Base-by-base conservation (phyloP, 179 eudicot genomes). In the Silene noctiflora region DNA sequence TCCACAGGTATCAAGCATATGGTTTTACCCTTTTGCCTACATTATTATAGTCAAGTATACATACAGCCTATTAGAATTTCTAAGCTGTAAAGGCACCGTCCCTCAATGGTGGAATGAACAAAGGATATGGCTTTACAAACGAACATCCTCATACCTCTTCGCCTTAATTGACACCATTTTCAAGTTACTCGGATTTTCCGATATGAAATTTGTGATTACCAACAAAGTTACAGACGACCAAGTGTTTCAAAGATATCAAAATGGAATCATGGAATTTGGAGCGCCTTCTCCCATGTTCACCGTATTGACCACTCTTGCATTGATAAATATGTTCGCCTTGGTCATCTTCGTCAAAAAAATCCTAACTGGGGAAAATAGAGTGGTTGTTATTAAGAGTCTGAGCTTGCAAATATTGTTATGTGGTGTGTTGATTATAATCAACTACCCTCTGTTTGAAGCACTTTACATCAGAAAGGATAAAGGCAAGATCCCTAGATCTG, bases 41-140 rank as follows among this genome's bases (percentile, higher is more conserved):
- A 84, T 85, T 51, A 73, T 78, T 3, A 42, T 83, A 12, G 77
- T 87, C 29, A 82, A 27, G 65, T 73, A 78, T 75, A 56, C 33
- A 1, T 83, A 71, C 61, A 87, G 90, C 81, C 64, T 87, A 24
- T 80, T 11, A 3, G 98, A 94, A 82, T 90, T 85, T 46, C 78
- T 94, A 3, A 22, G 61, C 63, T 76, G 76, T 0, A 86, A 88
- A n/a, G 94, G 97, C 65, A 90, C 92, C 10, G 2, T 80, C 35
- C 17, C 67, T 8, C 92, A 88, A 2, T 94, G 97, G 98, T 90
- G 92, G 93, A 94, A 94, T 58, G 93, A 88, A 53, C 96, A 90
- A 78, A 86, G 98, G 14, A 88, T 94, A n/a, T 94, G 98, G 98
- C 92, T 92, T 42, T 92, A 92, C 86, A 90, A 83, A 71, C 84